These are phyloP conservation scores for Tripterygium wilfordii DNA, from an alignment of 177 flowering plant genomes.

Conservation along the genomic window DNA sequence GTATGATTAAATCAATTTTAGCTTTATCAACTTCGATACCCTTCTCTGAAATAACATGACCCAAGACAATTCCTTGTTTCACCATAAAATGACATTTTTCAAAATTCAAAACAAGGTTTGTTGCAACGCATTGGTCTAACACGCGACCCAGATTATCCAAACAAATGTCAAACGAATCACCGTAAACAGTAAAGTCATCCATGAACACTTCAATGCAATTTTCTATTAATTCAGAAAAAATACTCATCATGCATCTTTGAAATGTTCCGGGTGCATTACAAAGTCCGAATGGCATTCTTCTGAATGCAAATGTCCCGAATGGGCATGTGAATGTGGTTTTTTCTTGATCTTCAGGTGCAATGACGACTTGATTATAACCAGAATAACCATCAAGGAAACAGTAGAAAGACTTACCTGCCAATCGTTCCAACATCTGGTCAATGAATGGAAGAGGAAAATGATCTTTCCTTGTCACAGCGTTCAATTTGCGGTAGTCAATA, in stretches of 20 bases:
- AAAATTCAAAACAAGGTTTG: background rate
- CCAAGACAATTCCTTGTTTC: background rate
- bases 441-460: constrained; percentile 1
- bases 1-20: background rate
- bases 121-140: background rate
- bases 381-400: background rate
- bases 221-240: background rate
- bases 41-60: background rate
- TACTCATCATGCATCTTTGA: background rate
- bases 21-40: background rate
- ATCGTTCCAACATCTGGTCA: background rate
- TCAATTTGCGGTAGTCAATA: background rate
- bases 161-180: background rate
- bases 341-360: background rate
- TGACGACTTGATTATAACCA: background rate
- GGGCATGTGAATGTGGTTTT: constrained; percentile 1
- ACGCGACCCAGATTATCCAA: background rate
- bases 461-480: background rate
- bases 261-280: background rate
- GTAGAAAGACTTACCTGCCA: background rate
- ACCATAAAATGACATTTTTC: background rate
- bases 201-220: background rate
- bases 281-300: constrained; percentile 4
- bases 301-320: constrained; percentile 1
- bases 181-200: background rate